Evolutionary conservation across 495 filamentous ascomycete species (phyloP), one percentile per base, ranked within the genome.

Genomic region (Poronia punctata): DNA sequence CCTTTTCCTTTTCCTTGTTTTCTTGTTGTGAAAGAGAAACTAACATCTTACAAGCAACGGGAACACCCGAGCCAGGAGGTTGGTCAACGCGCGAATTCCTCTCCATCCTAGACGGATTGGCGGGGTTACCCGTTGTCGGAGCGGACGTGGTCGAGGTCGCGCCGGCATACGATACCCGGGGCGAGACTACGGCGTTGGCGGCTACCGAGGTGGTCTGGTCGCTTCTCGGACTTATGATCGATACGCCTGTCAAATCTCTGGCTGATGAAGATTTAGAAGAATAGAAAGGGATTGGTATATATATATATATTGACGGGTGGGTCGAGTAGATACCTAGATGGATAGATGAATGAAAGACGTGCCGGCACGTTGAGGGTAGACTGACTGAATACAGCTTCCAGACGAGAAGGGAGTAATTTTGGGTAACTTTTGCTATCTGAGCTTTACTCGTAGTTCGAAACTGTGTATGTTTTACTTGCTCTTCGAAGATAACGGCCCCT

Each of bases 21-120:
- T 10, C 31, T 19, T 21, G 29, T 33, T 16, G 27, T 50, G 23
- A 44, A 12, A 11, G 11, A 37, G 29, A 4, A 8, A 33, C 23
- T 43, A 15, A 12, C 16, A 12, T n/a, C 14, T 22, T 10, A 40
- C 24, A 26, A 45, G 88, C 82, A 18, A 95, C 88, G 2, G 88
- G 88, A 15, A 95, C 88, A 0, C 78, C 86, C 25, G 88, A 95
- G 54, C 85, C 86, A 0, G 88, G 88, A 18, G 88, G 88, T 1
- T 95, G 88, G 88, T 75, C 78, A 1, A 88, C 86, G 0, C 74
- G 88, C 30, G 88, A 94, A 45, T 51, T 73, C 0, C 47, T 71
- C 18, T 56, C 64, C 2, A 65, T 74, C 21, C 53, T 72, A 7
- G 60, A 67, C 8, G 70, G 68, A 0, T 50, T 74, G 1, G 77